Conservation (phyloP, 352 stramenopile genomes). For the Phytophthora ramorum region DNA sequence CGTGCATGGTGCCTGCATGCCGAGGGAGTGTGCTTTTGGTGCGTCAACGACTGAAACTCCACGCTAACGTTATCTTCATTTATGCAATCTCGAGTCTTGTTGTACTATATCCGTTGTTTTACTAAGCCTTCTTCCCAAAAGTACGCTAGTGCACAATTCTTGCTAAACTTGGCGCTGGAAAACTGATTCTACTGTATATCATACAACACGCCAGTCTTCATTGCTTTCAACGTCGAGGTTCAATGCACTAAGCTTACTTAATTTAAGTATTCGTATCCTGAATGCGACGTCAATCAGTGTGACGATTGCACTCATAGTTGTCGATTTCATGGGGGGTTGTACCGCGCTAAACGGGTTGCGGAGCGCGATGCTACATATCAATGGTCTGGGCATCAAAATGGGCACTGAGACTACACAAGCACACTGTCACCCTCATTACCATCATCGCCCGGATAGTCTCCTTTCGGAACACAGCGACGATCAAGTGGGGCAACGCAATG, state of each 20-base stretch:
- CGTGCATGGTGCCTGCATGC: too few species aligned
- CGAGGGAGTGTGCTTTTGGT: too few species aligned
- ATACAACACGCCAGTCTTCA: too few species aligned
- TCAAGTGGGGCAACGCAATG: background rate
- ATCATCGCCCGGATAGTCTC: constrained; percentile 2
- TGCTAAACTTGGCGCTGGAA: too few species aligned
- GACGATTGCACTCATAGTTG: constrained; percentile 29
- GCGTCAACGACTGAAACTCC: too few species aligned
- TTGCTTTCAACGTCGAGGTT: constrained; percentile 45
- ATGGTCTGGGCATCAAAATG: constrained; percentile 19
- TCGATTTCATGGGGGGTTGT: constrained; percentile 31
- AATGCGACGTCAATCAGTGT: constrained; percentile 29
- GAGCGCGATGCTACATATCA: constrained; percentile 12
- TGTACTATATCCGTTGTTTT: too few species aligned
- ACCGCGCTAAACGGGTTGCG: constrained; percentile 12
- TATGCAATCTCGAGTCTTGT: too few species aligned
- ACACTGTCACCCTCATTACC: constrained; percentile 18
- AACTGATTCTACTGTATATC: too few species aligned
- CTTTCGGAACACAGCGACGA: background rate
- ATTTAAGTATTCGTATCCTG: constrained; percentile 43
- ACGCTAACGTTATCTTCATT: too few species aligned
- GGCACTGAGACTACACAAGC: constrained; percentile 7
- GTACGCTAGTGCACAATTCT: too few species aligned
- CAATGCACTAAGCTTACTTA: too few species aligned
- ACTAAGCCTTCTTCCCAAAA: too few species aligned